phyloP scores from a whole-genome alignment of 1,284 basidiomycete genomes.

The Trichosporon inkin region DNA sequence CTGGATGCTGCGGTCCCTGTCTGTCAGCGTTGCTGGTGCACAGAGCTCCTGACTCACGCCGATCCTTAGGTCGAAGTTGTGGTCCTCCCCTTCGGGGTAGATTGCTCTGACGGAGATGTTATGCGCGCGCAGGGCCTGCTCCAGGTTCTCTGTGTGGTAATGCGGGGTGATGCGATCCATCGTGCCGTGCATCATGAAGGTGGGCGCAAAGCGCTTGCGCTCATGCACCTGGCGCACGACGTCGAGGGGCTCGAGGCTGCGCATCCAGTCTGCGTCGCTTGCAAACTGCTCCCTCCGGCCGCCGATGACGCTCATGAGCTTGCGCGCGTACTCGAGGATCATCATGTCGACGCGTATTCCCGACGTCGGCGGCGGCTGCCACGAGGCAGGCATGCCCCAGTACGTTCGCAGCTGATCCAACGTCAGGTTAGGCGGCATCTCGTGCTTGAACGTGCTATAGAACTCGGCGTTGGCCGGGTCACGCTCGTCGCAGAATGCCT shows the following conservation, averaged over 20 bases:
- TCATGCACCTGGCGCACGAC: neutral
- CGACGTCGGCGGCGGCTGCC: neutral
- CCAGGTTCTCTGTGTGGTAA: constrained; percentile 21
- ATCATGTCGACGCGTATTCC: neutral
- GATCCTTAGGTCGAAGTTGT: constrained; percentile 27
- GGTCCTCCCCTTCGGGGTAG: constrained; percentile 20
- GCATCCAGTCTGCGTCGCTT: constrained; percentile 16
- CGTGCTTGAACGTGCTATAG: constrained; percentile 12
- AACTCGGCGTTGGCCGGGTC: constrained; percentile 21
- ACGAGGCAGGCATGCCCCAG: neutral
- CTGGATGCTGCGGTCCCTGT: constrained; percentile 25
- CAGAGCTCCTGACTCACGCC: constrained; percentile 20
- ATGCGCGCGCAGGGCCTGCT: constrained; percentile 13
- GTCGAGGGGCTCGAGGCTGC: neutral
- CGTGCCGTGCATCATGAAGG: constrained; percentile 29
- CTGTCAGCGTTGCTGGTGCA: neutral
- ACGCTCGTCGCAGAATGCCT: constrained; percentile 10
- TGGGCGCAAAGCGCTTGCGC: constrained; percentile 20
- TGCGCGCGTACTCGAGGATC: constrained; percentile 8
- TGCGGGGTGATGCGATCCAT: constrained; percentile 24
- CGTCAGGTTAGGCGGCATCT: constrained; percentile 10
- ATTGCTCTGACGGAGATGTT: neutral
- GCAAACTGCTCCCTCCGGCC: constrained; percentile 19
- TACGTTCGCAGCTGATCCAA: neutral
- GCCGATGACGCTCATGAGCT: constrained; percentile 13